These are phyloP conservation scores for Digitaria exilis DNA, from an alignment of 202 grass and related monocot species.

Conservation along the genomic window DNA sequence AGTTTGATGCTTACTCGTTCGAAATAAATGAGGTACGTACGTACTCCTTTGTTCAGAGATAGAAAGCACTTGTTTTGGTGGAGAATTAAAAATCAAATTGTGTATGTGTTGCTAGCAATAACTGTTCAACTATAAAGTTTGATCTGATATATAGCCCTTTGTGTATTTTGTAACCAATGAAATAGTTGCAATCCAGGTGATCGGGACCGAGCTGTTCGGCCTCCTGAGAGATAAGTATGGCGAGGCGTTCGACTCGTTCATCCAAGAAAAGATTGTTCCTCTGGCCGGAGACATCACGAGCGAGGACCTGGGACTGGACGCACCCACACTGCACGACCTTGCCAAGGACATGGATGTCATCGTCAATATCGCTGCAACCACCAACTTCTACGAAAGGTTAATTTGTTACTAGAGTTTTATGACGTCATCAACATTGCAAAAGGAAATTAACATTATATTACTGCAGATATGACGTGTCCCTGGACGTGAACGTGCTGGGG, in stretches of 20 bases:
- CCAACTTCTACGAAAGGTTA: slow-evolving; percentile 69
- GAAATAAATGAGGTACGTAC: too few relatives aligned
- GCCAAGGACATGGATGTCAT: slow-evolving; percentile 56
- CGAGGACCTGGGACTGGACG: slow-evolving; percentile 57
- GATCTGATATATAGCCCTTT: too few relatives aligned
- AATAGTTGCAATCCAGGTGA: slow-evolving; percentile 40
- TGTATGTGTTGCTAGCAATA: too few relatives aligned
- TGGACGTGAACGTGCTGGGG: slow-evolving; percentile 74
- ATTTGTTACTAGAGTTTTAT: too few relatives aligned
- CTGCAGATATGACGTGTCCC: slow-evolving; percentile 62
- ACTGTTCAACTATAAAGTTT: too few relatives aligned
- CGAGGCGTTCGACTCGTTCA: slow-evolving; percentile 42
- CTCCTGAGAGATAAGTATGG: slow-evolving; percentile 55
- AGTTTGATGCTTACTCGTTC: too few relatives aligned
- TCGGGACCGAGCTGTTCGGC: slow-evolving; percentile 52
- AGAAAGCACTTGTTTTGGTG: too few relatives aligned
- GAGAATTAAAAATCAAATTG: too few relatives aligned
- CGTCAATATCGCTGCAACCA: slow-evolving; percentile 68
- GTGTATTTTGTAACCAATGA: too few relatives aligned
- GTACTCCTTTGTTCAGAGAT: too few relatives aligned
- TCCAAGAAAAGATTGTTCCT: slow-evolving; percentile 54
- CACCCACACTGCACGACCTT: slow-evolving; percentile 13
- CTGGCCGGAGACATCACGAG: slow-evolving; percentile 58
- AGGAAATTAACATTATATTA: too few relatives aligned
- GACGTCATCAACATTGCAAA: too few relatives aligned